Evolutionary conservation across 2,329 filamentous ascomycete species (phyloP).

Genomic region (Bipolaris oryzae): DNA sequence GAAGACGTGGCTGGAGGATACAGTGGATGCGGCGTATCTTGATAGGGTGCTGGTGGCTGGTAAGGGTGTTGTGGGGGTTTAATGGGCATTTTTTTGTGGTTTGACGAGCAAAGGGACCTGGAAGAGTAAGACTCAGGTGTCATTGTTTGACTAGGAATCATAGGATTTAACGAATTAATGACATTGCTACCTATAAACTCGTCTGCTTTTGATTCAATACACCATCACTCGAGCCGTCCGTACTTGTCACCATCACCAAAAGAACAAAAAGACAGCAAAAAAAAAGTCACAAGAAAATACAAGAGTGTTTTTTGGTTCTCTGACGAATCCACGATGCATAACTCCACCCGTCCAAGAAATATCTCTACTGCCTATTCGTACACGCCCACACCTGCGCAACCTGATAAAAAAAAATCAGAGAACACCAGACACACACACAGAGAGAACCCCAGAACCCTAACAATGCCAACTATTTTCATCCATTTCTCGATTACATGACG

Average conservation of each 20-base stretch:
- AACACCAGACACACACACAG: background rate
- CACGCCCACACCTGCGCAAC: background rate
- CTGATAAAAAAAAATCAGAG: background rate
- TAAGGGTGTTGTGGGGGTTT: background rate
- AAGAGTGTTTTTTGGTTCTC: too few relatives aligned
- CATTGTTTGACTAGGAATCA: too few relatives aligned
- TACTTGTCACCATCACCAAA: too few relatives aligned
- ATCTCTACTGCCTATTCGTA: background rate
- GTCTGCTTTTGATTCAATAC: too few relatives aligned
- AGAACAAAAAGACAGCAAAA: too few relatives aligned
- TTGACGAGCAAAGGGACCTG: too few relatives aligned
- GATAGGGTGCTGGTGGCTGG: background rate
- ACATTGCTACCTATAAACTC: too few relatives aligned
- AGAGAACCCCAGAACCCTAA: conserved; percentile 3
- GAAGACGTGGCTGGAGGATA: background rate
- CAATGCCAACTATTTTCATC: conserved; percentile 6
- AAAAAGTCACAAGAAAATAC: too few relatives aligned
- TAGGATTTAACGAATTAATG: too few relatives aligned
- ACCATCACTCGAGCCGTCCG: too few relatives aligned
- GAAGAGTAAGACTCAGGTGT: too few relatives aligned
- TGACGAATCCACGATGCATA: too few relatives aligned
- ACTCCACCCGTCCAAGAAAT: background rate
- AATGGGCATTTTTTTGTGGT: background rate
- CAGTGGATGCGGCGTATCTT: background rate
- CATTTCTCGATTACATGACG: background rate